Base-by-base conservation (phyloP, 352 stramenopile genomes). In the Elongisporangium undulatum region DNA sequence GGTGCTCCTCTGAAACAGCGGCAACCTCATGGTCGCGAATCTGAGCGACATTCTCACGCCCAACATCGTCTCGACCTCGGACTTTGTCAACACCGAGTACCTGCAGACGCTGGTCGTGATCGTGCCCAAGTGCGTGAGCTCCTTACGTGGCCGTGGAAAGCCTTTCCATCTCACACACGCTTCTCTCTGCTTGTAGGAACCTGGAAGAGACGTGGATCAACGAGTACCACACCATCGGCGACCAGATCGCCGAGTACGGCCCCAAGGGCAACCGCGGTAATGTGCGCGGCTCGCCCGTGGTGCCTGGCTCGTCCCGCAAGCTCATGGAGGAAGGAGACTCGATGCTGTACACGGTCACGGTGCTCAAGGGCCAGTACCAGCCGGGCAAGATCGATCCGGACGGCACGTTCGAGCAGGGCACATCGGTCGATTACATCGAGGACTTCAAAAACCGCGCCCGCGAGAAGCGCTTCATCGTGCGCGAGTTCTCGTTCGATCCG, bases 1-100 rank as follows among this genome's bases (percentile, higher is more conserved):
- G 16, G 56, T 34, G 29, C 19, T 51, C 15, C 41, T n/a, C n/a
- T n/a, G n/a, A 5, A 15, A 22, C 51, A 95, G 85, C 49, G 85
- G 92, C 55, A 99, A 98, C 72, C 72, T 99, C 23, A 94, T 98
- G 72, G 86, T 92, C 34, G 90, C 90, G 23, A 97, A 99, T 63
- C 77, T 99, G 61, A 97, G 92, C 58, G 95, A 99, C 68, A 78
- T 98, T 22, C 72, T 99, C 62, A 96, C 90, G 10, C 87, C 91
- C 13, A 85, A 95, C 34, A 67, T 96, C 29, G 85, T 98, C 49
- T 95, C 94, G 17, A 74, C 78, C 15, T 89, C 79, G 17, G 84
- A 95, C 62, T 95, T 99, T 64, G 68, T 98, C 62, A 97, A 99
- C 79, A 98, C 93, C 10, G 96, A 99, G 64, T 98, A 99, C 76